phyloP scores from a whole-genome alignment of 2,329 filamentous ascomycete genomes.

The Chaetomiaceae sp. region DNA sequence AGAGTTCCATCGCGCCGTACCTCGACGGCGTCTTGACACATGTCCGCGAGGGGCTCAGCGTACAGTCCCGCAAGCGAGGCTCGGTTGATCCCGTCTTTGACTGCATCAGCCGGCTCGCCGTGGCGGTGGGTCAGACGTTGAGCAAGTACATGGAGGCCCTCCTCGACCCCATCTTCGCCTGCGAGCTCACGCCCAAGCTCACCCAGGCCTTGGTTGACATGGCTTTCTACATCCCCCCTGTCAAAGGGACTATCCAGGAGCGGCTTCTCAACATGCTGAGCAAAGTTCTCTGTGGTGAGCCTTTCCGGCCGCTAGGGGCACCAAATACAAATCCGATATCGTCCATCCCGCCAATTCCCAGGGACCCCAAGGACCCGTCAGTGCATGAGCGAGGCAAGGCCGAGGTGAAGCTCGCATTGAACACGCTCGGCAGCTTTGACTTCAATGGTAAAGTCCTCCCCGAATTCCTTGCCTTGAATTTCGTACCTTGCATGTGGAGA shows the following conservation, averaged over 20 bases:
- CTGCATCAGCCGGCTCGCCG: constrained; percentile 92
- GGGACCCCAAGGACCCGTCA: constrained; percentile 77
- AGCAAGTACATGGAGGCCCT: constrained; percentile 98
- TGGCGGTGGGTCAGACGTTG: constrained; percentile 90
- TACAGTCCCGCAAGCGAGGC: constrained; percentile 63
- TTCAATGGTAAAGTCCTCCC: constrained; percentile 54
- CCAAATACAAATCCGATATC: constrained; percentile 75
- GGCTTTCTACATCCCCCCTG: constrained; percentile 96
- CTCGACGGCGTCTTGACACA: constrained; percentile 90
- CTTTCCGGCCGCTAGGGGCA: constrained; percentile 87
- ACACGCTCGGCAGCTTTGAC: constrained; percentile 96
- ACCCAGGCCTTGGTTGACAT: constrained; percentile 96
- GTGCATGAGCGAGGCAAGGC: constrained; percentile 75
- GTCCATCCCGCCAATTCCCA: constrained; percentile 74
- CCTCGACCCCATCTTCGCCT: constrained; percentile 93
- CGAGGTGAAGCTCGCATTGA: constrained; percentile 87
- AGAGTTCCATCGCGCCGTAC: constrained; percentile 90
- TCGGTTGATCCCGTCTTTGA: constrained; percentile 81
- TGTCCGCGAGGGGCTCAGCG: constrained; percentile 81
- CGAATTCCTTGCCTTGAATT: no score
- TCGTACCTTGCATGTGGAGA: no score
- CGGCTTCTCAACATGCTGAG: constrained; percentile 91
- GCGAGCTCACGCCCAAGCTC: constrained; percentile 85
- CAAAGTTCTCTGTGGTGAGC: constrained; percentile 83
- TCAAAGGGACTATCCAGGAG: constrained; percentile 89